Conservation (phyloP, 2,329 filamentous ascomycete genomes). For the Alternaria brassicae region DNA sequence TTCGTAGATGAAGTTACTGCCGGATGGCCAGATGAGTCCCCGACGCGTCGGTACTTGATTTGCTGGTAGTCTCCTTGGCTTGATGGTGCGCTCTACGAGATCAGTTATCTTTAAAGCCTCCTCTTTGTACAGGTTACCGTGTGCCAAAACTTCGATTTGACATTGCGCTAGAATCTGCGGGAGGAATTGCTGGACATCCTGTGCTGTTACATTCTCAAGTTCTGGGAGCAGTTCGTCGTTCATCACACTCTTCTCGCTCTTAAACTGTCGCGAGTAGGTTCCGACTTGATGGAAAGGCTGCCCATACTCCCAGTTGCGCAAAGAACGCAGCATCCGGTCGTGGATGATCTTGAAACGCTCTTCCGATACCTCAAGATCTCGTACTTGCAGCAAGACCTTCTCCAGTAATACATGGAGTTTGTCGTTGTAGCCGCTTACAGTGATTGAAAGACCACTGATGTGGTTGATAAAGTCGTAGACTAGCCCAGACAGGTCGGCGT, state of each 20-base stretch:
- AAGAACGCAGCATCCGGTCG: conserved; percentile 76
- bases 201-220: conserved; percentile 73
- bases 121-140: conserved; percentile 94
- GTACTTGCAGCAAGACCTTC: conserved; percentile 83
- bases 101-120: conserved; percentile 87
- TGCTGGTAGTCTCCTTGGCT: conserved; percentile 74
- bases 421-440: conserved; percentile 92
- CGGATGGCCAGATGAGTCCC: conserved; percentile 77
- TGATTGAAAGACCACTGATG: conserved; percentile 75
- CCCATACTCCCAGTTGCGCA: conserved; percentile 86
- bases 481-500: conserved; percentile 90
- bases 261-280: conserved; percentile 82
- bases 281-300: conserved; percentile 90
- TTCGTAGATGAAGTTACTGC: conserved; percentile 83
- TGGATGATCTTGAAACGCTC: conserved; percentile 92
- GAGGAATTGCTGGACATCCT: conserved; percentile 78
- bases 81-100: conserved; percentile 78
- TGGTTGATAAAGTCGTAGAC: conserved; percentile 80
- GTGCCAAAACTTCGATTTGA: conserved; percentile 85
- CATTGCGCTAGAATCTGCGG: conserved; percentile 82
- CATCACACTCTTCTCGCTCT: conserved; percentile 76
- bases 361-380: conserved; percentile 81
- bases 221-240: conserved; percentile 82
- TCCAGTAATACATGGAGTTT: conserved; percentile 91
- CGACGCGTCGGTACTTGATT: conserved; percentile 82